These are phyloP conservation scores for Crithidia thermophila DNA, from an alignment of 208 protist genomes.

Conservation along the genomic window DNA sequence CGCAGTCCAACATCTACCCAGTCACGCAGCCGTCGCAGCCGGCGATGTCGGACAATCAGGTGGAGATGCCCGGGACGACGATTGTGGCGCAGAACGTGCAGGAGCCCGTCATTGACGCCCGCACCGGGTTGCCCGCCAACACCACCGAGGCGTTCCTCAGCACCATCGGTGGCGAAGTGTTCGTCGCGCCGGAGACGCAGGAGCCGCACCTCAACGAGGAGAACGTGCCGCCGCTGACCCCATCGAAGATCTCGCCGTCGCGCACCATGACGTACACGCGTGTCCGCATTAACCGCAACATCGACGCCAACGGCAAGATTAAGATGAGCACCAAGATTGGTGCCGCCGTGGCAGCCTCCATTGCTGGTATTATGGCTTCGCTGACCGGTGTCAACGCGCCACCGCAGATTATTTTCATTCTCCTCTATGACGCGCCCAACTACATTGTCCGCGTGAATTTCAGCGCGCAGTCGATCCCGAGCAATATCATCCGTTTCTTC, in stretches of 20 bases:
- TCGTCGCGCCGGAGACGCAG: slow-evolving; percentile 40
- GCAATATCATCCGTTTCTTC: slow-evolving; percentile 50
- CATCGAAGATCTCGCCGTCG: slow-evolving; percentile 50
- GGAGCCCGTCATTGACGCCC: slow-evolving; percentile 18
- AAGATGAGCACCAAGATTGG: slow-evolving; percentile 52
- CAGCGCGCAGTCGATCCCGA: slow-evolving; percentile 59
- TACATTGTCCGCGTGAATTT: slow-evolving; percentile 71
- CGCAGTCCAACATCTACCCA: slow-evolving; percentile 6
- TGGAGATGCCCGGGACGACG: slow-evolving; percentile 13
- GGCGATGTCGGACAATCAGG: neutral
- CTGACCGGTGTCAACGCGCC: slow-evolving; percentile 58
- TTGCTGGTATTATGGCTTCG: slow-evolving; percentile 59
- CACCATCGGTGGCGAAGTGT: slow-evolving; percentile 44
- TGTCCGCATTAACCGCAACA: slow-evolving; percentile 67
- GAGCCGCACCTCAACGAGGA: slow-evolving; percentile 45
- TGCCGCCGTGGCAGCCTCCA: slow-evolving; percentile 44
- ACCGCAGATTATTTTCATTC: slow-evolving; percentile 68
- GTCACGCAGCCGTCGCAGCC: neutral
- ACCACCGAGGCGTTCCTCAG: slow-evolving; percentile 54
- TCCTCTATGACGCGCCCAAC: slow-evolving; percentile 59
- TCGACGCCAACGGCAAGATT: slow-evolving; percentile 62
- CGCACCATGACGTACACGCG: slow-evolving; percentile 65
- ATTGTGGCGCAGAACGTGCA: slow-evolving; percentile 16
- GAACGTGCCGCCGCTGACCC: slow-evolving; percentile 58
- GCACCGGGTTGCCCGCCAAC: slow-evolving; percentile 39